These are phyloP conservation scores for Gaeumannomyces tritici DNA, from an alignment of 2,329 filamentous ascomycete genomes.

Conservation along the genomic window DNA sequence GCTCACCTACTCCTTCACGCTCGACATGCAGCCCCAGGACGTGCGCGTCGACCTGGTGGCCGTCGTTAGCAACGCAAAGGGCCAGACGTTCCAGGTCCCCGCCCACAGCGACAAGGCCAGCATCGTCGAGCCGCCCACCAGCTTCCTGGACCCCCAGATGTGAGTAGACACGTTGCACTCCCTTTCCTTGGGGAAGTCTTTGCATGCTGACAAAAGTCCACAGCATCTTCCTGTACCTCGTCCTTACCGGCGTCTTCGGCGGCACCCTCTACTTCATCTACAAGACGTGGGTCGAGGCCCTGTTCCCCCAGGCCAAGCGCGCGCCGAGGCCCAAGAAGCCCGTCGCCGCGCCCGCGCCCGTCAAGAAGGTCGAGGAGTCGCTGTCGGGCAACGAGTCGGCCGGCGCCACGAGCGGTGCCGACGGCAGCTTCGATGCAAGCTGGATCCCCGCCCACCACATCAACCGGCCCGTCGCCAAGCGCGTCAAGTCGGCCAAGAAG, in stretches of 20 bases:
- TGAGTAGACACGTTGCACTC: too few species aligned
- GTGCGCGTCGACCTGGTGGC: constrained; percentile 68
- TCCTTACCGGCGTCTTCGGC: constrained; percentile 69
- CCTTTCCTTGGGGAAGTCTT: too few species aligned
- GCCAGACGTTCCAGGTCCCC: constrained; percentile 63
- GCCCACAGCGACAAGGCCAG: constrained; percentile 76
- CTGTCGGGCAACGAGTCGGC: constrained; percentile 64
- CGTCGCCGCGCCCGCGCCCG: constrained; percentile 21
- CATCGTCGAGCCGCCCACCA: constrained; percentile 46
- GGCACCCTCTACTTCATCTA: constrained; percentile 93
- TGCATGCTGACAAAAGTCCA: not conserved
- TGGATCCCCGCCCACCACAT: constrained; percentile 91
- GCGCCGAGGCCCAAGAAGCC: constrained; percentile 45
- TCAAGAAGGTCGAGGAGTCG: constrained; percentile 57
- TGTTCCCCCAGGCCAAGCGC: constrained; percentile 85
- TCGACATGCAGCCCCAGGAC: constrained; percentile 89
- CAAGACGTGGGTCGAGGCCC: constrained; percentile 91
- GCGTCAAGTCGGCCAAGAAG: constrained; percentile 50
- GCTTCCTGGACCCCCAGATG: constrained; percentile 26
- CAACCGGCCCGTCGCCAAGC: constrained; percentile 68
- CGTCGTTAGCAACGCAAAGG: constrained; percentile 56
- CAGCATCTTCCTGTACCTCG: constrained; percentile 95
- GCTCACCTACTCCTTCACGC: constrained; percentile 74
- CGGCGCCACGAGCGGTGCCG: constrained; percentile 55
- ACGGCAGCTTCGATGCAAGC: constrained; percentile 75